Percentiles rank a stretch among this genome's conserved stretches.
Evolutionary conservation across 2,329 filamentous ascomycete species (phyloP).

Genomic region (Sporothrix protearum): DNA sequence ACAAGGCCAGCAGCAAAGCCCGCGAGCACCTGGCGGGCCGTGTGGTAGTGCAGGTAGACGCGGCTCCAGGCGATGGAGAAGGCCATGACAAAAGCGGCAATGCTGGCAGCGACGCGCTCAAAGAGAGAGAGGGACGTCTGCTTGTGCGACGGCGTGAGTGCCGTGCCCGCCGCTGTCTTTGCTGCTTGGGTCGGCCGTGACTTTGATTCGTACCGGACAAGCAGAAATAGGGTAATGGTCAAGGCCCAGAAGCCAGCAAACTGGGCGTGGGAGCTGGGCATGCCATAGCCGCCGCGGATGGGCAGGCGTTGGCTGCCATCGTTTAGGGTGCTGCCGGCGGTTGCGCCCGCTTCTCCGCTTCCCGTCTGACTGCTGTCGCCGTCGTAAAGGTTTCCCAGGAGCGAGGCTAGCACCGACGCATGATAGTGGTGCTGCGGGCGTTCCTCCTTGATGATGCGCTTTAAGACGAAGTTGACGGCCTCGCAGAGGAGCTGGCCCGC

Average conservation of each 20-base stretch:
- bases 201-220: slow-evolving; percentile 63
- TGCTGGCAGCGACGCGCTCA: slow-evolving; percentile 55
- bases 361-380: not conserved
- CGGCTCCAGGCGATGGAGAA: slow-evolving; percentile 73
- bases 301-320: slow-evolving; percentile 16
- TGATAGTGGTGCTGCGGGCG: slow-evolving; percentile 74
- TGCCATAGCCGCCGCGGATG: slow-evolving; percentile 69
- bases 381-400: slow-evolving; percentile 4
- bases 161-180: not conserved
- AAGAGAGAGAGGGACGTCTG: slow-evolving; percentile 37
- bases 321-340: not conserved
- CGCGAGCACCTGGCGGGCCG: slow-evolving; percentile 77
- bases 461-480: slow-evolving; percentile 81
- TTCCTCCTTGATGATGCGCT: slow-evolving; percentile 89
- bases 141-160: not conserved
- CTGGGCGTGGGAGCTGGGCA: slow-evolving; percentile 92
- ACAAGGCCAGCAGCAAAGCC: slow-evolving; percentile 67
- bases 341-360: not conserved
- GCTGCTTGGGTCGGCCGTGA: slow-evolving; percentile 39
- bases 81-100: slow-evolving; percentile 59
- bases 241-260: slow-evolving; percentile 90
- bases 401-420: slow-evolving; percentile 16
- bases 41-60: slow-evolving; percentile 92
- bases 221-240: slow-evolving; percentile 77
- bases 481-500: slow-evolving; percentile 89